Percentiles rank a stretch among this genome's conserved stretches.
Conservation (phyloP, 192 early-diverging fungal genomes). For the Funneliformis mosseae region DNA sequence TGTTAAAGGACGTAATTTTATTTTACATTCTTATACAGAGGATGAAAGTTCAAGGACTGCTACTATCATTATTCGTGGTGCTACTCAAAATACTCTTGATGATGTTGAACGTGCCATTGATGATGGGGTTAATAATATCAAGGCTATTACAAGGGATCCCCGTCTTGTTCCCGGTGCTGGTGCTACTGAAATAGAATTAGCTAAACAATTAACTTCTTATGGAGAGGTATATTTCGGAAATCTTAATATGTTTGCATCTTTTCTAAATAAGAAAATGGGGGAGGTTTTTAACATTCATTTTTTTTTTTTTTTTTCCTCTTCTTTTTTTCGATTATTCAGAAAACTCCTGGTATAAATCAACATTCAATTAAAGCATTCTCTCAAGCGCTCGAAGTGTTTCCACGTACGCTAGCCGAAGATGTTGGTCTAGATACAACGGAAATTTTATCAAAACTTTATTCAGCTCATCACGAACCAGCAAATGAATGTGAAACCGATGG, state of each 20-base stretch:
- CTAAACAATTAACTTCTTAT: constrained; percentile 71
- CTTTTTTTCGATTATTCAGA: constrained; percentile 24
- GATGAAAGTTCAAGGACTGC: constrained; percentile 85
- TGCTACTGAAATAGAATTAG: constrained; percentile 91
- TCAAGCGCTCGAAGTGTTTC: constrained; percentile 92
- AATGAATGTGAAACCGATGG: constrained; percentile 16
- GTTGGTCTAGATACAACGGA: constrained; percentile 94
- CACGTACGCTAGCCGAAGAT: constrained; percentile 92
- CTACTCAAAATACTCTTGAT: constrained; percentile 93
- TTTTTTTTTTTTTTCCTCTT: too few relatives aligned
- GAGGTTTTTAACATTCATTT: too few relatives aligned
- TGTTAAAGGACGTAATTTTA: not conserved
- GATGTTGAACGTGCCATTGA: constrained; percentile 97
- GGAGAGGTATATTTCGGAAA: constrained; percentile 59
- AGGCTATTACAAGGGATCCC: constrained; percentile 84
- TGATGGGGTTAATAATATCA: constrained; percentile 97
- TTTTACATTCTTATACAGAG: constrained; percentile 38
- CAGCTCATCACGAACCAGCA: constrained; percentile 73
- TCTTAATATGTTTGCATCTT: not conserved
- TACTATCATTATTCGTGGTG: constrained; percentile 95
- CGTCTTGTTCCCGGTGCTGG: constrained; percentile 92
- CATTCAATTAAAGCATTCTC: constrained; percentile 96
- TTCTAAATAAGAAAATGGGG: not conserved
- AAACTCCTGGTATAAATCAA: constrained; percentile 93
- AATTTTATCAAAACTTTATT: constrained; percentile 87